These are phyloP conservation scores for Chloris gayana DNA, from an alignment of 176 grass and related monocot genomes.

Conservation along the genomic window DNA sequence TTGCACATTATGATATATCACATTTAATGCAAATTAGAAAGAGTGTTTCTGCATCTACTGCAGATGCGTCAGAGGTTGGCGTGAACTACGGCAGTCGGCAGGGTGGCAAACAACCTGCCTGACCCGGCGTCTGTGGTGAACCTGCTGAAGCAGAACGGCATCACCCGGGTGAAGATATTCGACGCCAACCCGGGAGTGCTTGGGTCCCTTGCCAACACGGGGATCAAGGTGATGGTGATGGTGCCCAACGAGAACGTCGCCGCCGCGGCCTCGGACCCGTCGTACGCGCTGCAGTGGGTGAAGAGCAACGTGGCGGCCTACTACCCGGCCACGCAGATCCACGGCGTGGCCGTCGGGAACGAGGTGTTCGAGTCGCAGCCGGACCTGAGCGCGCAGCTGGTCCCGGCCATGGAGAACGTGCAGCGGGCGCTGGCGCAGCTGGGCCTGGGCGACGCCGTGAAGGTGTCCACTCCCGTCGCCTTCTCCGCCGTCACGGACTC, in stretches of 20 bases:
- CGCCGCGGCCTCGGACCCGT: background rate
- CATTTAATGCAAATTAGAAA: too few species aligned
- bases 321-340: slow-evolving; percentile 54
- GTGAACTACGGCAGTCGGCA: background rate
- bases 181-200: slow-evolving; percentile 50
- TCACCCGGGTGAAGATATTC: slow-evolving; percentile 60
- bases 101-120: slow-evolving; percentile 24
- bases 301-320: slow-evolving; percentile 39
- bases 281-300: slow-evolving; percentile 47
- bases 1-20: too few species aligned
- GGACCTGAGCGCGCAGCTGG: background rate
- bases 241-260: slow-evolving; percentile 57
- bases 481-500: slow-evolving; percentile 36
- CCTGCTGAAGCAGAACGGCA: slow-evolving; percentile 52
- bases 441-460: slow-evolving; percentile 45
- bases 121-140: slow-evolving; percentile 30
- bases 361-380: slow-evolving; percentile 51
- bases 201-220: slow-evolving; percentile 34
- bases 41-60: too few species aligned
- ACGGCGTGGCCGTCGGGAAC: slow-evolving; percentile 55
- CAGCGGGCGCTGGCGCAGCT: slow-evolving; percentile 44
- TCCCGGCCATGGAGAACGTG: slow-evolving; percentile 22
- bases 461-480: slow-evolving; percentile 62
- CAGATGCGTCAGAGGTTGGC: slow-evolving; percentile 5
- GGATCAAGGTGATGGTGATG: slow-evolving; percentile 59